Evolutionary conservation across 2,329 filamentous ascomycete species (phyloP).

Genomic region (Didymella pinodella): DNA sequence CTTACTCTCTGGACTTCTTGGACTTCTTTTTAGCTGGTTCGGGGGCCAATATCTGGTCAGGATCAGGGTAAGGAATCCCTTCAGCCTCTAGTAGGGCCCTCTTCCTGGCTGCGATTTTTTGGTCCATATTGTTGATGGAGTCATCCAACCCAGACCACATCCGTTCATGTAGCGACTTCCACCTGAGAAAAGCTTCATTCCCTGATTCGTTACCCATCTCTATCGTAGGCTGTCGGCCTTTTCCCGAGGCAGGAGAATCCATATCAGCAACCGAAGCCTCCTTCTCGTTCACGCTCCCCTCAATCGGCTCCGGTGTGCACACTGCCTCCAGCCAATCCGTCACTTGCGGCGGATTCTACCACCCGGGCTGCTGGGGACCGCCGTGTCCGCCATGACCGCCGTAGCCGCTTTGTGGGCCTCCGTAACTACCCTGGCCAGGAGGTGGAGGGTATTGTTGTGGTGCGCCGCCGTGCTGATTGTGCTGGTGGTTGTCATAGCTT

Average conservation of each 20-base stretch:
- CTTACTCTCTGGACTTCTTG: neutral
- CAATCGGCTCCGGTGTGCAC: neutral
- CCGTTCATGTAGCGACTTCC: neutral
- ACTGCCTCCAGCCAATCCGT: neutral
- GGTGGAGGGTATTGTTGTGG: conserved; percentile 27
- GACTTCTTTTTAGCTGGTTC: neutral
- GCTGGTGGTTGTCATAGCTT: conserved; percentile 45
- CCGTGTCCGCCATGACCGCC: conserved; percentile 13
- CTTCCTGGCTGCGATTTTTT: neutral
- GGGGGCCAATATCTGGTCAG: neutral
- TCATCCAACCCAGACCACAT: neutral
- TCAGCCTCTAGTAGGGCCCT: neutral
- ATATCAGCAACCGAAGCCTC: too few relatives aligned
- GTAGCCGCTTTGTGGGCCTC: conserved; percentile 13
- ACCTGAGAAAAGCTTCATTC: neutral
- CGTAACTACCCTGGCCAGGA: conserved; percentile 18
- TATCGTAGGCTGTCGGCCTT: too few relatives aligned
- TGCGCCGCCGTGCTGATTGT: conserved; percentile 34
- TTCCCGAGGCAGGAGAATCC: too few relatives aligned
- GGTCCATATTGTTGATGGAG: neutral
- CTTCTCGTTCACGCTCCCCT: neutral
- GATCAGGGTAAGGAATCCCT: too few relatives aligned
- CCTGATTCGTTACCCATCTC: neutral
- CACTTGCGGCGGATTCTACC: conserved; percentile 24
- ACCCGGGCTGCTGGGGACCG: conserved; percentile 35